These are phyloP conservation scores for Geoglossum glabrum DNA, from an alignment of 495 filamentous ascomycete species.

Conservation along the genomic window DNA sequence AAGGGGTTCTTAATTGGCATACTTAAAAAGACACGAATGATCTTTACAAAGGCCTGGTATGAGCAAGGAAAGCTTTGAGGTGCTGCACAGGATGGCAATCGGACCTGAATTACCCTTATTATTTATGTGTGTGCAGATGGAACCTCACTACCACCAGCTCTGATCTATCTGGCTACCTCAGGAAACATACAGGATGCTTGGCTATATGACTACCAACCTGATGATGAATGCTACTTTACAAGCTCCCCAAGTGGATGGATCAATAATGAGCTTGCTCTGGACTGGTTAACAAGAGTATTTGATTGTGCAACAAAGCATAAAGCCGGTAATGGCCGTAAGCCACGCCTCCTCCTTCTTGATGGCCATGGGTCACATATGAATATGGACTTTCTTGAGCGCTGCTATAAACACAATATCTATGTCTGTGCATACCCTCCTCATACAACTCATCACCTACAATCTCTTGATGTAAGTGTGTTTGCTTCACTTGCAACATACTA, in stretches of 20 bases:
- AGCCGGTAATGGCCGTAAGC: neutral
- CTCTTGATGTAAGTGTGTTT: slow-evolving; percentile 9
- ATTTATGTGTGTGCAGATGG: slow-evolving; percentile 10
- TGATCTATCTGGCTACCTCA: slow-evolving; percentile 8
- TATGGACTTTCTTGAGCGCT: slow-evolving; percentile 9
- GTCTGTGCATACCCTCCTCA: slow-evolving; percentile 7
- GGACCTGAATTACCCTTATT: slow-evolving; percentile 8
- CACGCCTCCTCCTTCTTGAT: slow-evolving; percentile 8
- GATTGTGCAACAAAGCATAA: slow-evolving; percentile 5
- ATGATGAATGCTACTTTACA: slow-evolving; percentile 3
- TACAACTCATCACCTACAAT: slow-evolving; percentile 10
- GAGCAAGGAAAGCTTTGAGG: slow-evolving; percentile 4
- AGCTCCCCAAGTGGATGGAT: slow-evolving; percentile 8
- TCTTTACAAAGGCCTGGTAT: slow-evolving; percentile 2
- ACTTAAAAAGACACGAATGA: neutral
- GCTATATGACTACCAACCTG: slow-evolving; percentile 5
- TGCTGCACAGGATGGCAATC: slow-evolving; percentile 4
- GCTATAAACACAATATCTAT: slow-evolving; percentile 6
- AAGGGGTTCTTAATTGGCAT: slow-evolving; percentile 14
- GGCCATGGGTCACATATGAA: slow-evolving; percentile 10
- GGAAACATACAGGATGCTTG: slow-evolving; percentile 4
- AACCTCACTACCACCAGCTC: slow-evolving; percentile 3
- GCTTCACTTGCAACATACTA: slow-evolving; percentile 4
- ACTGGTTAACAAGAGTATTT: slow-evolving; percentile 10
- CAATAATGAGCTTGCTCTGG: slow-evolving; percentile 9